Evolutionary conservation across 2,329 filamentous ascomycete genomes (phyloP), one percentile per base, ranked within the genome.

Genomic region (Penicillium brasilianum): DNA sequence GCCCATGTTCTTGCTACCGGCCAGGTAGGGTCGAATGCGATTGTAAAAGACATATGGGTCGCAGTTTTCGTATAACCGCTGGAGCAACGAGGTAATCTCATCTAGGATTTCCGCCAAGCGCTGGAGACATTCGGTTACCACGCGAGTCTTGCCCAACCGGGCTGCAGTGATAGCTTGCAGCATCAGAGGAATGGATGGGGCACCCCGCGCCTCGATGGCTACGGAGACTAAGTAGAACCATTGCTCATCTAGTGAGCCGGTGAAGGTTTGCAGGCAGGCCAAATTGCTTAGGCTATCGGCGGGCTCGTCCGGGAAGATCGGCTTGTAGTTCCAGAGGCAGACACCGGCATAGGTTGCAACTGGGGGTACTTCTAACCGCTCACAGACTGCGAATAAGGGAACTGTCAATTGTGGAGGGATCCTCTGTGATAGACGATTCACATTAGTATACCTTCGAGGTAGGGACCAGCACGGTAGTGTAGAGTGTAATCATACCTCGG

Each of bases 181-280:
- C 92, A 97, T 97, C 60, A 97, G 81, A 0, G 93, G 88, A 56
- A 99, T 88, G 60, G 93, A 90, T 3, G 93, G 91, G 0, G 89
- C 95, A 28, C 92, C 94, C 58, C 92, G 89, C 57, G 93, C 93
- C 79, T 99, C 95, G 66, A 99, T 97, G 64, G 94, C 95, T 3
- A 97, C 91, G 0, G 93, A 97, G 55, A 98, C 88, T 13, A 99
- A 84, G 75, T 98, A 99, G 75, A 99, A 99, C 95, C 95, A 99
- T 64, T 95, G 97, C 80, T 99, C 95, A 74, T 99, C 95, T 58
- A 96, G 83, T 8, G 93, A 93, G 54, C 95, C 95, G 16, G 95
- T 98, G 73, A 97, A 96, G 16, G 95, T 97, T 71, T 88, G 87
- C 62, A 98, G 83, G 2, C 92, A 95, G 43, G 92, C 88, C 58